Conservation (phyloP, 2,329 filamentous ascomycete genomes). For the Thelonectria blattea region DNA sequence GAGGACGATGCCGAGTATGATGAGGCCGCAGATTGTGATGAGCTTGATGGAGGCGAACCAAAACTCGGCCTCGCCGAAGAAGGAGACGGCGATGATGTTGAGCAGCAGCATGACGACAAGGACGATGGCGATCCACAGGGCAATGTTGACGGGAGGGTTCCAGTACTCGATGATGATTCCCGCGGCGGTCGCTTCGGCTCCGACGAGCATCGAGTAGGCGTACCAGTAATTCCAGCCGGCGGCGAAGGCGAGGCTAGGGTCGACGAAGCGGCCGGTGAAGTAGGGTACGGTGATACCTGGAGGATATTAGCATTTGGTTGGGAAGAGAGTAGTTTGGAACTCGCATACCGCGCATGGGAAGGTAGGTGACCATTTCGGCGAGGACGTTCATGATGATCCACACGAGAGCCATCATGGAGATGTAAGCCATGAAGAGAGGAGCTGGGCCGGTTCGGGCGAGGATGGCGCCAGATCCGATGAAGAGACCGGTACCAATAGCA, state of each 20-base stretch:
- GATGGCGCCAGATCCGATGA: slow-evolving; percentile 65
- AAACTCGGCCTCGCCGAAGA: slow-evolving; percentile 68
- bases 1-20: slow-evolving; percentile 53
- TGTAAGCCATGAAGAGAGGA: slow-evolving; percentile 73
- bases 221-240: slow-evolving; percentile 69
- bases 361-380: slow-evolving; percentile 60
- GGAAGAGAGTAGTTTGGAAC: background rate
- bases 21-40: slow-evolving; percentile 62
- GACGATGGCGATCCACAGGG: slow-evolving; percentile 66
- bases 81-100: slow-evolving; percentile 62
- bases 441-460: slow-evolving; percentile 65
- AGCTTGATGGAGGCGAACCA: slow-evolving; percentile 67
- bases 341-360: slow-evolving; percentile 55
- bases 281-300: slow-evolving; percentile 63
- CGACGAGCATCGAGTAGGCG: slow-evolving; percentile 63
- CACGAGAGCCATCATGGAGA: slow-evolving; percentile 60
- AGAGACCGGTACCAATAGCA: slow-evolving; percentile 68
- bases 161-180: slow-evolving; percentile 67
- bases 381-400: slow-evolving; percentile 62
- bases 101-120: slow-evolving; percentile 59
- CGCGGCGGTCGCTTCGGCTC: slow-evolving; percentile 63
- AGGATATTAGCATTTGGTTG: slow-evolving; percentile 43
- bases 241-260: slow-evolving; percentile 62
- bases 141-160: slow-evolving; percentile 57
- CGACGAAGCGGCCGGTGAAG: slow-evolving; percentile 61